Evolutionary conservation across 257 asterid genomes (phyloP).

Genomic region (Nicotiana benthamiana): DNA sequence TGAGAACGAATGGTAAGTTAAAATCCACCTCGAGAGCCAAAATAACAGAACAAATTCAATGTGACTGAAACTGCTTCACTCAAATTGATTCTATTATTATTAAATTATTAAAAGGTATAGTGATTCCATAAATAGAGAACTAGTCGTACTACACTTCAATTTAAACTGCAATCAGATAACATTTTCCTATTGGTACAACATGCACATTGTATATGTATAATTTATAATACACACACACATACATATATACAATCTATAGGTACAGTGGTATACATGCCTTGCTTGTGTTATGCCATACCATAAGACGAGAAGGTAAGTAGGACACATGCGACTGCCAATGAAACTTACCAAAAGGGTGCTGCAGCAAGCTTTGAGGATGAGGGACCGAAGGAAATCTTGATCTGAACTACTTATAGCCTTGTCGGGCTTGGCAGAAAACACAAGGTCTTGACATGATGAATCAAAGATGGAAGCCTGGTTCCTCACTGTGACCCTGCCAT

Average conservation of each 20-base stretch:
- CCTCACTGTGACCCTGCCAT: slow-evolving; percentile 41
- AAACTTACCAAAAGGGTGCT: slow-evolving; percentile 46
- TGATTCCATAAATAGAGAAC: too few species aligned
- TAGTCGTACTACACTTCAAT: neutral
- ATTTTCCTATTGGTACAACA: neutral
- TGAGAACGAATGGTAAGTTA: too few species aligned
- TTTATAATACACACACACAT: neutral
- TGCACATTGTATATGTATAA: neutral
- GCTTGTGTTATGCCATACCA: neutral
- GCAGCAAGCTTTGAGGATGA: slow-evolving; percentile 35
- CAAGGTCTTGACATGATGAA: slow-evolving; percentile 42
- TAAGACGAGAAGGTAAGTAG: neutral
- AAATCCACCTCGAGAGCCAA: too few species aligned
- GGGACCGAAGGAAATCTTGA: slow-evolving; percentile 36
- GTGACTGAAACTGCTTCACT: too few species aligned
- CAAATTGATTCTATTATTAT: too few species aligned
- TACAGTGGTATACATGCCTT: neutral
- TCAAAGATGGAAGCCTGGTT: slow-evolving; percentile 47
- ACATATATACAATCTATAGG: neutral
- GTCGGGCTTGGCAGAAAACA: slow-evolving; percentile 27
- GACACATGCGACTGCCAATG: neutral
- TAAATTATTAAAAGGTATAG: too few species aligned
- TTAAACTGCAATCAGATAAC: neutral
- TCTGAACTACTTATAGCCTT: slow-evolving; percentile 29
- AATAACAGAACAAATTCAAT: too few species aligned